Percentiles rank a stretch among this genome's conserved stretches.
These are phyloP conservation scores for Venturia oleaginea DNA, from an alignment of 2,329 filamentous ascomycete genomes.

Conservation along the genomic window DNA sequence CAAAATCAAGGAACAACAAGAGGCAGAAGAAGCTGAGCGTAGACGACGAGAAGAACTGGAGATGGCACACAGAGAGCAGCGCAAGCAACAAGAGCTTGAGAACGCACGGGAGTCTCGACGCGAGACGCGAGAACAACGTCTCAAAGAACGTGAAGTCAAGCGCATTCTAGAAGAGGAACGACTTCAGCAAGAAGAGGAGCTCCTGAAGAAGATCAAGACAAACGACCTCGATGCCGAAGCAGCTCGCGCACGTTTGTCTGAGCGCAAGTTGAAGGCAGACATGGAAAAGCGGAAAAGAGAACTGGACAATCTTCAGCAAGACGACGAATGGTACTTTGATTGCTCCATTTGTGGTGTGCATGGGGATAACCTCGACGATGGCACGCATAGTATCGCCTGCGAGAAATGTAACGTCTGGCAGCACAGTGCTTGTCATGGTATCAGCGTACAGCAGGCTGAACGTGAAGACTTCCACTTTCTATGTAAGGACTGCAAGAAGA, in stretches of 20 bases:
- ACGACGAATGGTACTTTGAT: slow-evolving; percentile 90
- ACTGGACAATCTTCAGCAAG: slow-evolving; percentile 60
- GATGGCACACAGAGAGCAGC: slow-evolving; percentile 51
- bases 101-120: slow-evolving; percentile 70
- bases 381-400: slow-evolving; percentile 86
- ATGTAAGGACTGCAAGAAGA: slow-evolving; percentile 67
- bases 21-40: slow-evolving; percentile 60
- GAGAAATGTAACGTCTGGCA: slow-evolving; percentile 95
- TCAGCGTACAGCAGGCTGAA: slow-evolving; percentile 71
- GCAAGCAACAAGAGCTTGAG: slow-evolving; percentile 55
- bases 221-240: slow-evolving; percentile 21
- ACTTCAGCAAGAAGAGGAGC: slow-evolving; percentile 66
- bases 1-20: slow-evolving; percentile 64
- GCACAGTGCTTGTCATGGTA: slow-evolving; percentile 83
- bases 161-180: slow-evolving; percentile 80
- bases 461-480: slow-evolving; percentile 80
- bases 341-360: slow-evolving; percentile 80
- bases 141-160: slow-evolving; percentile 76
- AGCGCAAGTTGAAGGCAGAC: slow-evolving; percentile 70
- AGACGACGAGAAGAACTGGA: slow-evolving; percentile 56
- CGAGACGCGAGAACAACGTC: slow-evolving; percentile 73
- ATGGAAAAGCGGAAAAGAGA: slow-evolving; percentile 73
- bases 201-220: slow-evolving; percentile 29
- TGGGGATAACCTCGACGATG: slow-evolving; percentile 83
- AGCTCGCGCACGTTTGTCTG: slow-evolving; percentile 57